Percentiles rank a stretch among this genome's conserved stretches.
Conservation (phyloP, 495 filamentous ascomycete species). For the Immersiella caudata region DNA sequence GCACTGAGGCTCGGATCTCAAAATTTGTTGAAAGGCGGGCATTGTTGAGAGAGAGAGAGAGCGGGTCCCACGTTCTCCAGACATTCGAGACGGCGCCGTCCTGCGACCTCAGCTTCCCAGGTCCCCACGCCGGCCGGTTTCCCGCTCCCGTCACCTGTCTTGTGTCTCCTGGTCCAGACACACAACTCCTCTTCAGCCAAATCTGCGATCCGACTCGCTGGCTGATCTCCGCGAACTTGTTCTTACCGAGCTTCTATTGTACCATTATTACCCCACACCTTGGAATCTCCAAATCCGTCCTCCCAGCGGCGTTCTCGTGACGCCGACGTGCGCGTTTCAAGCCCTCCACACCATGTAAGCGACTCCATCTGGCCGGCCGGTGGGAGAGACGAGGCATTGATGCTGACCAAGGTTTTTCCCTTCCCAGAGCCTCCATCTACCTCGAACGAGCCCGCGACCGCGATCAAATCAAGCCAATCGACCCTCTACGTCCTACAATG, state of each 20-base stretch:
- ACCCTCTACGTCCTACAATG: constrained; percentile 2
- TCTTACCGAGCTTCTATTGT: constrained; percentile 9
- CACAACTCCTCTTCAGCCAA: constrained; percentile 21
- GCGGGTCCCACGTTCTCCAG: constrained; percentile 25
- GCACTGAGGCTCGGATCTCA: constrained; percentile 19
- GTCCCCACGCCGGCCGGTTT: background rate
- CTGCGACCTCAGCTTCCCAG: constrained; percentile 7
- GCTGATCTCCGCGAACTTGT: constrained; percentile 23
- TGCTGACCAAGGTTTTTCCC: constrained; percentile 34
- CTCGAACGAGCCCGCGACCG: constrained; percentile 24
- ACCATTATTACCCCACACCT: constrained; percentile 27
- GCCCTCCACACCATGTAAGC: constrained; percentile 33
- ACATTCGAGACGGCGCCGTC: constrained; percentile 17
- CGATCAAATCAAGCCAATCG: constrained; percentile 13
- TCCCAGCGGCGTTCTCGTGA: constrained; percentile 16
- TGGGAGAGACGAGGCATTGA: constrained; percentile 28
- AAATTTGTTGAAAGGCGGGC: constrained; percentile 2
- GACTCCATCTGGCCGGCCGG: constrained; percentile 17
- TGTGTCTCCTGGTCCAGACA: background rate
- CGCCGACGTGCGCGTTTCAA: constrained; percentile 29
- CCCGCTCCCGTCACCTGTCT: constrained; percentile 3
- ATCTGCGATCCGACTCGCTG: constrained; percentile 21
- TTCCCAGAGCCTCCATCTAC: constrained; percentile 27
- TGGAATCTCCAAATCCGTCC: constrained; percentile 28
- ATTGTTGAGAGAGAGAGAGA: constrained; percentile 19